These are phyloP conservation scores for Boletus vinaceobasis DNA, from an alignment of 768 basidiomycete species.

Conservation along the genomic window DNA sequence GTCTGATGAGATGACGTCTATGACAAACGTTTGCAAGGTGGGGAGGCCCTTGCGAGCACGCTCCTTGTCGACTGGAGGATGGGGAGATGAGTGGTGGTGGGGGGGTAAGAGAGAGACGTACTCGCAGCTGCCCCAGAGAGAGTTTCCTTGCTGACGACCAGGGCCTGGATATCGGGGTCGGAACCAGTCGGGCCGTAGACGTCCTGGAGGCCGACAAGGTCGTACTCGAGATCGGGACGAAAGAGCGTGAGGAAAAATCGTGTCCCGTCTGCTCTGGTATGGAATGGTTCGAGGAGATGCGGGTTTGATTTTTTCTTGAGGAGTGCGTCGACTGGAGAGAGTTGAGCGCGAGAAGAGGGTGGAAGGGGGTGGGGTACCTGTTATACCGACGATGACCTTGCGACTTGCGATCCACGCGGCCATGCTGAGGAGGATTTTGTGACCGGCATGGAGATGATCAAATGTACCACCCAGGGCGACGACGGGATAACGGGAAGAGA, in stretches of 20 bases:
- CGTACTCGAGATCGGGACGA: constrained; percentile 58
- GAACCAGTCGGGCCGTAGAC: constrained; percentile 89
- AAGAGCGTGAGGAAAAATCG: constrained; percentile 70
- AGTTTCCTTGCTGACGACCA: constrained; percentile 92
- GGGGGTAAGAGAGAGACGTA: constrained; percentile 30
- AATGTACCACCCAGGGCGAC: constrained; percentile 94
- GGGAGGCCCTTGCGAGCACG: constrained; percentile 57
- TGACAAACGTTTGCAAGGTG: constrained; percentile 65
- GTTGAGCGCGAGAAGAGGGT: constrained; percentile 9
- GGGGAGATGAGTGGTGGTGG: not conserved
- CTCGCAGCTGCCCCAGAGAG: constrained; percentile 68
- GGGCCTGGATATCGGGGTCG: constrained; percentile 85
- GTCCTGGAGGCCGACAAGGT: constrained; percentile 75
- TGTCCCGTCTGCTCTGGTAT: constrained; percentile 52
- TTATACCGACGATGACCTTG: constrained; percentile 89
- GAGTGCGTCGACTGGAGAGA: constrained; percentile 58
- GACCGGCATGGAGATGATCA: constrained; percentile 95
- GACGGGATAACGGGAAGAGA: constrained; percentile 49
- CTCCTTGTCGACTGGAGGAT: constrained; percentile 55
- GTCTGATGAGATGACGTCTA: constrained; percentile 83
- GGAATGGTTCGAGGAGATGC: constrained; percentile 62
- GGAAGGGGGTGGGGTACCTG: constrained; percentile 46
- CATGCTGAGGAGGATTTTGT: constrained; percentile 95
- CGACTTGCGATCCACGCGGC: constrained; percentile 73
- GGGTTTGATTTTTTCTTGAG: constrained; percentile 69